phyloP scores from a whole-genome alignment of 1,284 basidiomycete genomes.

The Malassezia nana region DNA sequence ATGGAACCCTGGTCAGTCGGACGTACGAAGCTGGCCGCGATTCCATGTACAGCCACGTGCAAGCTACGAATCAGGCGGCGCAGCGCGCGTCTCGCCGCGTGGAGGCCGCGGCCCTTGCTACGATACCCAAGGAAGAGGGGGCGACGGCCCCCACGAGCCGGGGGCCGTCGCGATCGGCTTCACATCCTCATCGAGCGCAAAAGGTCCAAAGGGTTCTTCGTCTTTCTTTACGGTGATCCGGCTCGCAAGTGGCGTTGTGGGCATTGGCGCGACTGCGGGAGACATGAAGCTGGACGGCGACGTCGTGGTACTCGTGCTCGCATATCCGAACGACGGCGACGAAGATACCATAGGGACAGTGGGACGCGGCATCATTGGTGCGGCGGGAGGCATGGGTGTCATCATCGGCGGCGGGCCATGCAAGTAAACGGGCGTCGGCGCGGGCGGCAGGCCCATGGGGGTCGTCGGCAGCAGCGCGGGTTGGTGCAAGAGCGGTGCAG shows the following conservation, averaged over 20 bases:
- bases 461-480: neutral
- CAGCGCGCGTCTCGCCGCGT: neutral
- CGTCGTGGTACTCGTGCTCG: neutral
- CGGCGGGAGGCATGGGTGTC: neutral
- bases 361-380: neutral
- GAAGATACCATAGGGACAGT: neutral
- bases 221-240: neutral
- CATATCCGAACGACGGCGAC: neutral
- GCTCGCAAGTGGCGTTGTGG: neutral
- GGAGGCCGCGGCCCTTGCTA: neutral
- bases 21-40: neutral
- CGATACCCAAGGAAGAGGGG: neutral
- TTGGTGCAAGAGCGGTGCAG: neutral
- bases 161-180: neutral
- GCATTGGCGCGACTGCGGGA: neutral
- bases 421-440: neutral
- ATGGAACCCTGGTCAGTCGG: too few species aligned
- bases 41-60: neutral
- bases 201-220: neutral
- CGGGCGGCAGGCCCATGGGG: neutral
- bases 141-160: neutral
- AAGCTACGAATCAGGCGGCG: neutral
- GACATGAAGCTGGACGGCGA: constrained; percentile 5
- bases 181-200: neutral
- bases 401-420: neutral